These are phyloP conservation scores for Dryas integrifolia DNA, from an alignment of 331 rosid species.

Conservation along the genomic window DNA sequence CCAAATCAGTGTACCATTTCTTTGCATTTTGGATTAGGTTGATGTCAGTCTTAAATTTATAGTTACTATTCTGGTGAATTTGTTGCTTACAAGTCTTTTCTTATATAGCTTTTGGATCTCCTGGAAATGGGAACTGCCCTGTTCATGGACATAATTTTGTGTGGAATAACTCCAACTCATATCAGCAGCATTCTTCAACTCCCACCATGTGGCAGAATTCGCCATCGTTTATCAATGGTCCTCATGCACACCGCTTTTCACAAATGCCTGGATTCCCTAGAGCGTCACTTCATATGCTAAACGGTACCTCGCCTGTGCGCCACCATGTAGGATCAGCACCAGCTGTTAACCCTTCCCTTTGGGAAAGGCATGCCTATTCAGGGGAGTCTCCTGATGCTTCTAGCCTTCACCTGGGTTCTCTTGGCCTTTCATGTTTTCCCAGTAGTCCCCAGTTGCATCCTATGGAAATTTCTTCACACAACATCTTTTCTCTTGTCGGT, in stretches of 20 bases:
- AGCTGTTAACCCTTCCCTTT: conserved; percentile 61
- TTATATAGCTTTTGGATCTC: conserved; percentile 39
- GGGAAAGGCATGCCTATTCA: conserved; percentile 69
- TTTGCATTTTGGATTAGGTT: neutral
- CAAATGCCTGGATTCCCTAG: conserved; percentile 63
- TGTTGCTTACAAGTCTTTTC: conserved; percentile 16
- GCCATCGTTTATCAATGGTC: conserved; percentile 56
- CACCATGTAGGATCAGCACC: conserved; percentile 90
- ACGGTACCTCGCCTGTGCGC: conserved; percentile 45
- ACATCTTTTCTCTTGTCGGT: conserved; percentile 61
- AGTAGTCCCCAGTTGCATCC: conserved; percentile 67
- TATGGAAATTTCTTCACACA: conserved; percentile 48
- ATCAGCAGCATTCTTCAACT: conserved; percentile 64
- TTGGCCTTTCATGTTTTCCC: conserved; percentile 62
- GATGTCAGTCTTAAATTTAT: neutral
- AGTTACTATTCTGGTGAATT: neutral
- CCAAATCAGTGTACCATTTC: neutral
- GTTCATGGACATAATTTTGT: conserved; percentile 54
- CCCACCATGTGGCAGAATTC: conserved; percentile 62
- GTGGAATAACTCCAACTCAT: conserved; percentile 62
- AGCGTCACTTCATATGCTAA: conserved; percentile 57
- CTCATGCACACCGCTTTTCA: conserved; percentile 52
- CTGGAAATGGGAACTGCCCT: conserved; percentile 59
- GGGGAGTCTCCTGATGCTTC: conserved; percentile 60
- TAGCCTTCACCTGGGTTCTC: conserved; percentile 66